Percentiles rank a stretch among this genome's conserved stretches.
Evolutionary conservation across 2,329 filamentous ascomycete species (phyloP).

Genomic region (Sclerotinia nivalis): DNA sequence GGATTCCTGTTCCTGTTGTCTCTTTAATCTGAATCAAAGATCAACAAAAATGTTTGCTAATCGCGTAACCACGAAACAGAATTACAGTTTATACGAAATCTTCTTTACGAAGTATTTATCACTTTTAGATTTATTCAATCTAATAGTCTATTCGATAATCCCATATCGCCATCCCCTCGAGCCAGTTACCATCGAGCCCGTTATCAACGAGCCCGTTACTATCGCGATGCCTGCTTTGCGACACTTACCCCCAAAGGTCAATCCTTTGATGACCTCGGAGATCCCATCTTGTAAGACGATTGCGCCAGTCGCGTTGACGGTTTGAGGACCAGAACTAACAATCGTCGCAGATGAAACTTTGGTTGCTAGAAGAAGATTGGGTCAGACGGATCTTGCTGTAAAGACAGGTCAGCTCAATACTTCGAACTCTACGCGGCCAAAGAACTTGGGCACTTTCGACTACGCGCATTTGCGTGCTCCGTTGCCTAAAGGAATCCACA

Average conservation of each 20-base stretch:
- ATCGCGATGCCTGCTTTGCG: constrained; percentile 34
- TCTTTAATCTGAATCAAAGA: neutral
- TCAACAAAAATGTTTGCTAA: constrained; percentile 13
- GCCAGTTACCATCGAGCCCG: neutral
- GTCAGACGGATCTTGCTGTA: constrained; percentile 85
- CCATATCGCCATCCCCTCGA: constrained; percentile 18
- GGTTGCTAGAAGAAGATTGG: constrained; percentile 80
- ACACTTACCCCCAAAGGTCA: constrained; percentile 59
- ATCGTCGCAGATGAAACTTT: constrained; percentile 36
- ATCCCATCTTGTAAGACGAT: constrained; percentile 61
- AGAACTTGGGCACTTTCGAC: constrained; percentile 82
- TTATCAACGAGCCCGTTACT: constrained; percentile 1
- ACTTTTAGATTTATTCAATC: neutral
- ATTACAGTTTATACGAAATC: constrained; percentile 12
- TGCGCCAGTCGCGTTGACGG: constrained; percentile 25
- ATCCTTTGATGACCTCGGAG: constrained; percentile 65
- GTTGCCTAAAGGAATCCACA: constrained; percentile 85
- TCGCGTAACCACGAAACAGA: constrained; percentile 17
- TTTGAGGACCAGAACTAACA: constrained; percentile 30
- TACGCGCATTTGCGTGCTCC: constrained; percentile 95
- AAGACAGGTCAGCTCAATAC: constrained; percentile 74
- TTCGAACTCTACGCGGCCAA: constrained; percentile 69
- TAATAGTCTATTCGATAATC: constrained; percentile 1
- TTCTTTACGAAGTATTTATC: constrained; percentile 5
- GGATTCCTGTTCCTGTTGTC: neutral